These are phyloP conservation scores for Zanthoxylum bungeanum DNA, from an alignment of 345 rosid genomes.

Conservation along the genomic window DNA sequence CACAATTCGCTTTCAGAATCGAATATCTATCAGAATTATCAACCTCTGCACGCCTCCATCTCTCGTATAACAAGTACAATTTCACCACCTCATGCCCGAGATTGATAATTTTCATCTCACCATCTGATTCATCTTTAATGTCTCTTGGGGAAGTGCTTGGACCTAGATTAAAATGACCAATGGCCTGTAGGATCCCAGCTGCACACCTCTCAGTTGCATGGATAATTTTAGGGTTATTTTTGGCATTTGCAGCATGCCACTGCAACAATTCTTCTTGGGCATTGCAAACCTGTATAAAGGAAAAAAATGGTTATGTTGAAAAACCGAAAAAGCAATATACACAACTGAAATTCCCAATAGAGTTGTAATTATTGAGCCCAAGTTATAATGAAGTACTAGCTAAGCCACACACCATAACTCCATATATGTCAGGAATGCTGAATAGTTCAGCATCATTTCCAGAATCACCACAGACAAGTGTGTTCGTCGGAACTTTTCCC, in stretches of 20 bases:
- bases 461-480: slow-evolving; percentile 97
- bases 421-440: slow-evolving; percentile 84
- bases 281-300: slow-evolving; percentile 68
- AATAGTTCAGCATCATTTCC: slow-evolving; percentile 98
- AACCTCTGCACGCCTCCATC: slow-evolving; percentile 89
- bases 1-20: slow-evolving; percentile 64
- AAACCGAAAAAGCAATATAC: slow-evolving; percentile 6
- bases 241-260: slow-evolving; percentile 90
- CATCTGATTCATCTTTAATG: slow-evolving; percentile 42
- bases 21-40: slow-evolving; percentile 66
- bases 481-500: slow-evolving; percentile 70
- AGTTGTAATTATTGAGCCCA: background rate
- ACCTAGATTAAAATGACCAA: slow-evolving; percentile 88
- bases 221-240: slow-evolving; percentile 69
- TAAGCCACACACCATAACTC: slow-evolving; percentile 74
- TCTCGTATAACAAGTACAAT: slow-evolving; percentile 75
- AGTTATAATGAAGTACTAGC: slow-evolving; percentile 1
- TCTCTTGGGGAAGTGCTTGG: slow-evolving; percentile 88
- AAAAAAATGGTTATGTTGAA: background rate
- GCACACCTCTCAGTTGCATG: slow-evolving; percentile 94
- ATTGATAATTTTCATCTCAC: slow-evolving; percentile 31
- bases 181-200: slow-evolving; percentile 84
- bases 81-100: slow-evolving; percentile 64
- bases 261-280: slow-evolving; percentile 96
- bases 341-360: background rate